phyloP scores from a whole-genome alignment of 257 asterid species.

The Verbascum thapsus region DNA sequence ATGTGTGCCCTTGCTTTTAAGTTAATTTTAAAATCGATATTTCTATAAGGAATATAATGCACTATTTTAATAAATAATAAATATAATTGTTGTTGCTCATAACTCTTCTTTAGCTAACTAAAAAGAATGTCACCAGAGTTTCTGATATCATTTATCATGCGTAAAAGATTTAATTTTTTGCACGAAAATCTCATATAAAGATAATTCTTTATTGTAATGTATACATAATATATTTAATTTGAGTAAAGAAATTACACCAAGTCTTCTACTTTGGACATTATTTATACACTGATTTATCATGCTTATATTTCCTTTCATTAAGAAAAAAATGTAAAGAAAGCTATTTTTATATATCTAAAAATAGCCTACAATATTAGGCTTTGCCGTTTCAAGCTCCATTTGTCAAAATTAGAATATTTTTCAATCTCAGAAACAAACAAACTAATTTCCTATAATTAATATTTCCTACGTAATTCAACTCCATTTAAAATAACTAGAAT shows the following conservation, averaged over 20 bases:
- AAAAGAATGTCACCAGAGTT: too few relatives aligned
- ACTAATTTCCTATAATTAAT: conserved; percentile 29
- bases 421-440: conserved; percentile 34
- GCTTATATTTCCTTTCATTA: conserved; percentile 29
- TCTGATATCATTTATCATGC: too few relatives aligned
- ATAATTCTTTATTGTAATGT: too few relatives aligned
- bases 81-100: too few relatives aligned
- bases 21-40: not conserved
- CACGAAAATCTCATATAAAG: too few relatives aligned
- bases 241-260: not conserved
- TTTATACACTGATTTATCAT: conserved; percentile 30
- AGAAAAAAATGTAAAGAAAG: conserved; percentile 39
- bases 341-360: too few relatives aligned
- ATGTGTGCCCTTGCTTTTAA: conserved; percentile 25
- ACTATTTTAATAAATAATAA: too few relatives aligned
- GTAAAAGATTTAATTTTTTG: too few relatives aligned
- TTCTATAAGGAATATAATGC: not conserved
- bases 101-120: too few relatives aligned
- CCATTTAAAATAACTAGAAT: not conserved
- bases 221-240: too few relatives aligned
- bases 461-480: too few relatives aligned
- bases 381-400: conserved; percentile 28
- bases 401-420: conserved; percentile 39
- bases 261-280: too few relatives aligned
- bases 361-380: conserved; percentile 11